Conservation (phyloP, 2,329 filamentous ascomycete species). For the Ophiocordyceps camponoti-saundersi region DNA sequence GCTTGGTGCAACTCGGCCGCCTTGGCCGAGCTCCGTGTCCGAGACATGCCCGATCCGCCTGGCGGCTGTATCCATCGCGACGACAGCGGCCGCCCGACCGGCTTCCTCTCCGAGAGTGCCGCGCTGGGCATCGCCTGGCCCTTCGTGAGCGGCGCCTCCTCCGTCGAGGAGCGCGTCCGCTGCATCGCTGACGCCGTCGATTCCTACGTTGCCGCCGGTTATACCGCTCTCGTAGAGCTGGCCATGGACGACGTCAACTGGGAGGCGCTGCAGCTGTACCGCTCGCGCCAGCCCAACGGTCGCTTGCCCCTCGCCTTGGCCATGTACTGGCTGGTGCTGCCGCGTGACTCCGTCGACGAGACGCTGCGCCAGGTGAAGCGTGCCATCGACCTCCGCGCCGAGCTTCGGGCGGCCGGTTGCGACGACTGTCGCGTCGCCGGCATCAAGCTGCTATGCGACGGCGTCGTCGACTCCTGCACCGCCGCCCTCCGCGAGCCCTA, state of each 20-base stretch:
- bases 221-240: conserved; percentile 36
- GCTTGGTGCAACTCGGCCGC: conserved; percentile 38
- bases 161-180: conserved; percentile 28
- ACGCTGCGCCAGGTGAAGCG: conserved; percentile 30
- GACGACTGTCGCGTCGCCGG: conserved; percentile 34
- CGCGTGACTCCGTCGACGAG: conserved; percentile 20
- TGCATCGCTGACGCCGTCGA: conserved; percentile 29
- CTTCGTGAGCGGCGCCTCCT: conserved; percentile 27
- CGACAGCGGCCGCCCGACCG: conserved; percentile 26
- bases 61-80: conserved; percentile 36
- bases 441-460: conserved; percentile 49
- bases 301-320: conserved; percentile 24
- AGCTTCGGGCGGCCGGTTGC: conserved; percentile 16
- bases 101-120: conserved; percentile 33
- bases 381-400: conserved; percentile 24
- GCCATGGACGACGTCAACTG: conserved; percentile 42
- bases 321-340: conserved; percentile 40
- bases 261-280: conserved; percentile 30
- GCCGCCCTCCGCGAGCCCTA: conserved; percentile 44
- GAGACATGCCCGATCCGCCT: conserved; percentile 24
- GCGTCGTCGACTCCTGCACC: conserved; percentile 48
- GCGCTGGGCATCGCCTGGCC: conserved; percentile 38
- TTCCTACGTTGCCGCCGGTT: conserved; percentile 32
- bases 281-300: conserved; percentile 11
- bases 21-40: conserved; percentile 26